Conservation (phyloP, 2,329 filamentous ascomycete species). For the Diplodia mutila region DNA sequence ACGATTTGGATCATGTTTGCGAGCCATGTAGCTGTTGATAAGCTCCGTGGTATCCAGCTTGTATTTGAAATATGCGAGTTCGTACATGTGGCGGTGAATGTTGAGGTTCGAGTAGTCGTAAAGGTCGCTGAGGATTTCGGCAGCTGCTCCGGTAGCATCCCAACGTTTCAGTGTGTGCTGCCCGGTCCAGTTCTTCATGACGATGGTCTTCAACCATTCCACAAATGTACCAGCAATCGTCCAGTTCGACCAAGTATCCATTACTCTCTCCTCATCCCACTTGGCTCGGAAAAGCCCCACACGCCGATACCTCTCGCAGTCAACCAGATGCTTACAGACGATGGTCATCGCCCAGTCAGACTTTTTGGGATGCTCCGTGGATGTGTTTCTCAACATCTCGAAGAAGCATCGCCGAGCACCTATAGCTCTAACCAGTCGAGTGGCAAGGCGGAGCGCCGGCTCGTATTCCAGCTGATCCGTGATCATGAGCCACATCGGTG, state of each 20-base stretch:
- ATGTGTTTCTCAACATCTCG: conserved; percentile 47
- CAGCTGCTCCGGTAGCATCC: conserved; percentile 73
- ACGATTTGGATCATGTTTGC: conserved; percentile 64
- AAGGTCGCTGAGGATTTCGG: conserved; percentile 73
- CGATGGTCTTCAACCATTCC: conserved; percentile 74
- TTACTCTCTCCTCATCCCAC: conserved; percentile 9
- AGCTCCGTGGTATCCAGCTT: conserved; percentile 67
- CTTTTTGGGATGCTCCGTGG: not conserved
- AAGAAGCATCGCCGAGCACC: conserved; percentile 54
- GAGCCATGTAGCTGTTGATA: conserved; percentile 59
- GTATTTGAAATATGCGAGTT: conserved; percentile 11
- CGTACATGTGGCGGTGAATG: conserved; percentile 10
- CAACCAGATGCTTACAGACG: conserved; percentile 13
- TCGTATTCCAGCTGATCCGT: conserved; percentile 56
- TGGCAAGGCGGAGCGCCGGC: conserved; percentile 54
- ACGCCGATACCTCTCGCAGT: conserved; percentile 5
- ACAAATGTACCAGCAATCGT: conserved; percentile 42
- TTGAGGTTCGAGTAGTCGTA: conserved; percentile 36
- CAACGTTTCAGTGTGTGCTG: conserved; percentile 70
- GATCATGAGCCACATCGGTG: conserved; percentile 33
- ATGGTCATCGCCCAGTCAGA: conserved; percentile 11
- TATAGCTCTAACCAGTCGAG: conserved; percentile 54
- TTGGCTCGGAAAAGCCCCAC: conserved; percentile 12
- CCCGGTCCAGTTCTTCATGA: conserved; percentile 82
- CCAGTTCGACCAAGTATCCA: conserved; percentile 20